Evolutionary conservation across 2,329 filamentous ascomycete species (phyloP), one percentile per base, ranked within the genome.

Genomic region (Bimuria novae-zelandiae): DNA sequence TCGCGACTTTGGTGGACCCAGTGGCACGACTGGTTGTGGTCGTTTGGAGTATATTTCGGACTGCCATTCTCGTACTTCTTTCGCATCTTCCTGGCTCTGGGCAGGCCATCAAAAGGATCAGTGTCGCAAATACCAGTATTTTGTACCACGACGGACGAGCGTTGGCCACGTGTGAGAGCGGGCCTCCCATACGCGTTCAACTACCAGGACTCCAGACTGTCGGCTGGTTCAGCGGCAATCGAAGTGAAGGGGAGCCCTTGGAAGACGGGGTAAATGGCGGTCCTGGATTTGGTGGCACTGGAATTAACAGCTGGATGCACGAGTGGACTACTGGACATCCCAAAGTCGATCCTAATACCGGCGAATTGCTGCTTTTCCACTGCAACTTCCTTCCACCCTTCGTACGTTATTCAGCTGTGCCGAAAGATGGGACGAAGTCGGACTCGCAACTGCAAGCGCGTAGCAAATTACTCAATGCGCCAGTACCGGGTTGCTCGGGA

Each of bases 281-380:
- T 7, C 50, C 52, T 16, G 48, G 55, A 3, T 83, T 87, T 58
- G 84, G 84, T 4, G 84, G 83, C 7, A 65, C 76, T 1, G 83
- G 84, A 0, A 56, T 82, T 2, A 65, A 85, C 21, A 79, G 80
- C 32, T 89, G 84, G 64, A 85, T 89, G 81, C 83, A 80, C 57
- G 86, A 89, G 67, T 89, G 85, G 86, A 88, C 86, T 0, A 89
- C 87, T 1, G 84, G 84, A 17, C 85, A 89, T 67, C 88, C 87
- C 6, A 83, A 85, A 56, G 80, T 90, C 44, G 88, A 90, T 59
- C 83, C 82, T 0, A 62, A 70, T 0, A 87, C 85, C 0, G 83
- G 84, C 35, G 86, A 90, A 65, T 77, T 89, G 69, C 77, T 89
- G 4, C 76, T 88, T 0, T 89, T 88, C 60, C 87, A 90, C 62